A percentile compares a stretch with the other conserved stretches of the same genome.
These are phyloP conservation scores for Kwoniella heveanensis DNA, from an alignment of 768 basidiomycete genomes.

Conservation along the genomic window DNA sequence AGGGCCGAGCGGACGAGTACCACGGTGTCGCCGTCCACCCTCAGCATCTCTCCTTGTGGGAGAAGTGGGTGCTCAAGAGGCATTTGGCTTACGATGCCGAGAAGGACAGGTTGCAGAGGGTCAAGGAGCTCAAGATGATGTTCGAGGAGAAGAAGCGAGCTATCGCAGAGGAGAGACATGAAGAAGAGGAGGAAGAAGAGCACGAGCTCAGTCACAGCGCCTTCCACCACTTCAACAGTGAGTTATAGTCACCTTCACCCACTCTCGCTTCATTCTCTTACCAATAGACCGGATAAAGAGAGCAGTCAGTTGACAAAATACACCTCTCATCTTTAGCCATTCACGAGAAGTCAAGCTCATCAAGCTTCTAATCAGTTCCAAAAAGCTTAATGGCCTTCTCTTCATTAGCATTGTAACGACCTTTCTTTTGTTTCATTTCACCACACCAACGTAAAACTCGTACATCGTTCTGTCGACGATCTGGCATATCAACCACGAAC, in stretches of 20 bases:
- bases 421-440: too few species aligned
- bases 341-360: slow-evolving; percentile 7
- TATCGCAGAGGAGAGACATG: slow-evolving; percentile 47
- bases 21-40: slow-evolving; percentile 59
- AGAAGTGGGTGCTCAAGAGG: slow-evolving; percentile 55
- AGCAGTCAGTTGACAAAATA: not conserved
- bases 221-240: slow-evolving; percentile 38
- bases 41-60: slow-evolving; percentile 55
- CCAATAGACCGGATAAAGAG: not conserved
- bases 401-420: not conserved
- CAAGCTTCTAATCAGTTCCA: not conserved
- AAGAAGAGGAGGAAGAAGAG: slow-evolving; percentile 54
- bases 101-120: slow-evolving; percentile 53
- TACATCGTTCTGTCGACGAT: too few species aligned
- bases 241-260: too few species aligned
- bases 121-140: slow-evolving; percentile 54
- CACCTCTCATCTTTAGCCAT: not conserved
- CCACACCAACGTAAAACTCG: too few species aligned
- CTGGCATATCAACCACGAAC: too few species aligned
- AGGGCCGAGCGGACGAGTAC: slow-evolving; percentile 54
- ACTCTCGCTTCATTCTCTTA: too few species aligned
- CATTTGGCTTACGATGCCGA: slow-evolving; percentile 56
- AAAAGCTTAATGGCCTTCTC: not conserved
- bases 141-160: slow-evolving; percentile 50
- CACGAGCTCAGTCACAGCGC: slow-evolving; percentile 33